Evolutionary conservation across 345 rosid species (phyloP).

Genomic region (Turnera subulata): DNA sequence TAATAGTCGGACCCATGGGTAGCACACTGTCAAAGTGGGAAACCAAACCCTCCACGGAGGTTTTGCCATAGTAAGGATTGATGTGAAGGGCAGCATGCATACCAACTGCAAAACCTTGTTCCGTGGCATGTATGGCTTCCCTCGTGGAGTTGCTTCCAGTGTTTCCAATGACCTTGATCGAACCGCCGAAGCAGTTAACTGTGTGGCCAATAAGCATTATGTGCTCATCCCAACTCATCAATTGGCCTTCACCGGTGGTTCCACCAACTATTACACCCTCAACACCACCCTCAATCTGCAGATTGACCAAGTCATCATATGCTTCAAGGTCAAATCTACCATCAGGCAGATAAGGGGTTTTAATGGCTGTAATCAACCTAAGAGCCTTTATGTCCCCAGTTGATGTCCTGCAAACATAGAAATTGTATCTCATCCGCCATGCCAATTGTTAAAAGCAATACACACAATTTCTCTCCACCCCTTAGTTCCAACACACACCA

Average conservation of each 20-base stretch:
- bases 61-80: constrained; percentile 89
- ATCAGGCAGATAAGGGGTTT: constrained; percentile 87
- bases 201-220: constrained; percentile 90
- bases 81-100: constrained; percentile 97
- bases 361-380: constrained; percentile 79
- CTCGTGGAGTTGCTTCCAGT: constrained; percentile 88
- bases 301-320: constrained; percentile 65
- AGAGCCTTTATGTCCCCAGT: constrained; percentile 67
- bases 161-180: constrained; percentile 75
- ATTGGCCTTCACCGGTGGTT: constrained; percentile 89
- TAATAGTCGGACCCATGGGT: constrained; percentile 78
- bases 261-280: constrained; percentile 91
- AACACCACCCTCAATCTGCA: constrained; percentile 59
- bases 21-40: constrained; percentile 69
- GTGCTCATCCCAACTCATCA: constrained; percentile 98
- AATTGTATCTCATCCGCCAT: constrained; percentile 6
- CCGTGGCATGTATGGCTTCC: constrained; percentile 89
- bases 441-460: constrained; percentile 4
- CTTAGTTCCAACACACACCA: too few relatives aligned
- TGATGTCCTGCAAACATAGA: constrained; percentile 49
- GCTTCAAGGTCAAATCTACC: constrained; percentile 96
- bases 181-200: constrained; percentile 69
- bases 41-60: constrained; percentile 68
- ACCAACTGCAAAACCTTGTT: constrained; percentile 87
- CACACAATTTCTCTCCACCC: constrained; percentile 1